Evolutionary conservation across 305 asterid genomes (phyloP).

Genomic region (Solanum aculeatissimum): DNA sequence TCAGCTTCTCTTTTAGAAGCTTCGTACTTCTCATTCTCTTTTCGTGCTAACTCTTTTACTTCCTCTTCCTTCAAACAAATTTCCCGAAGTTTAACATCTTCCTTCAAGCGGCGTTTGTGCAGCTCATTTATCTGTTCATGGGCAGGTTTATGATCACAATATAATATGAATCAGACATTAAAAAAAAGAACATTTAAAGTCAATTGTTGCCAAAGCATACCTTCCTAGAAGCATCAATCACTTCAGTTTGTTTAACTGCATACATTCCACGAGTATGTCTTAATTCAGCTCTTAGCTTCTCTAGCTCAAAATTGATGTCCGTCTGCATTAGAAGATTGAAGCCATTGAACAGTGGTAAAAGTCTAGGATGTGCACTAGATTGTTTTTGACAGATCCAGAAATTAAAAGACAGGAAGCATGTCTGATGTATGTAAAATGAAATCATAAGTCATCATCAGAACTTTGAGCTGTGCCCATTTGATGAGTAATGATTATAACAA

Average conservation of each 20-base stretch:
- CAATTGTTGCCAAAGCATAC: slow-evolving; percentile 18
- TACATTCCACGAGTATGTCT: slow-evolving; percentile 71
- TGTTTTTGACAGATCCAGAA: not conserved
- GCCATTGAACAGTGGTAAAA: not conserved
- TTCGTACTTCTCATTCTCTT: slow-evolving; percentile 48
- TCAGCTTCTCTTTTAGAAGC: slow-evolving; percentile 58
- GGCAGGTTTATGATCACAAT: not conserved
- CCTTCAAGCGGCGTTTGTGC: slow-evolving; percentile 51
- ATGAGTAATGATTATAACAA: not conserved
- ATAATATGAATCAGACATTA: not conserved
- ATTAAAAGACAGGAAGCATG: not conserved
- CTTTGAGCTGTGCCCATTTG: not conserved
- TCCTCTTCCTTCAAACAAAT: slow-evolving; percentile 61
- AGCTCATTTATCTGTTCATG: slow-evolving; percentile 48
- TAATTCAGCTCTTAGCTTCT: slow-evolving; percentile 70
- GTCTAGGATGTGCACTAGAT: not conserved
- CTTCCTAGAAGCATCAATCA: slow-evolving; percentile 73
- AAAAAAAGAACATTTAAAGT: not conserved
- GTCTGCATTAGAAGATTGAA: slow-evolving; percentile 26
- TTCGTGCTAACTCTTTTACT: slow-evolving; percentile 48
- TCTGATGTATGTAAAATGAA: not conserved
- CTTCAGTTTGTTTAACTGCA: slow-evolving; percentile 73
- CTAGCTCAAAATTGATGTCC: slow-evolving; percentile 52
- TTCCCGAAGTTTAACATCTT: slow-evolving; percentile 43
- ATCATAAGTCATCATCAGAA: not conserved